phyloP scores from a whole-genome alignment of 2,329 filamentous ascomycete species.

The Botryotinia globosa region DNA sequence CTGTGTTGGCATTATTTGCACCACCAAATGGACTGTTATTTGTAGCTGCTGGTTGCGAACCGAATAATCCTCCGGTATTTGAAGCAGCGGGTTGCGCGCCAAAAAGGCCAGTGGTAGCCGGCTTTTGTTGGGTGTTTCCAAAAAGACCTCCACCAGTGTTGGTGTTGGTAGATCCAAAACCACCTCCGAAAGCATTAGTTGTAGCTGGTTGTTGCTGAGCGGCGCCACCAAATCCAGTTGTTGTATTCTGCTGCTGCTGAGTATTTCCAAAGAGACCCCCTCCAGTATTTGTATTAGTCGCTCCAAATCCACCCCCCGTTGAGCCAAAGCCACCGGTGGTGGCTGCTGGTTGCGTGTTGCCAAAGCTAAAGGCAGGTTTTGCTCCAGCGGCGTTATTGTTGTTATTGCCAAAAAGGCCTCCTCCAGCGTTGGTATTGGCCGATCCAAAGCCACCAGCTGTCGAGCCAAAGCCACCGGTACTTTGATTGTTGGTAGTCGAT shows the following conservation, averaged over 20 bases:
- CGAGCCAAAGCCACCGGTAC: slow-evolving; percentile 43
- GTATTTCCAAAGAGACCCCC: slow-evolving; percentile 42
- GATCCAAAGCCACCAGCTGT: slow-evolving; percentile 34
- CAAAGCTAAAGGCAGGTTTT: slow-evolving; percentile 40
- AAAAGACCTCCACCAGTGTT: slow-evolving; percentile 40
- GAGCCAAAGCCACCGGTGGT: slow-evolving; percentile 33
- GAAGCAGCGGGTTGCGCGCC: slow-evolving; percentile 40
- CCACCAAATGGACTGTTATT: slow-evolving; percentile 34
- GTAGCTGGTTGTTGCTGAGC: slow-evolving; percentile 43
- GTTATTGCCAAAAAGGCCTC: slow-evolving; percentile 35
- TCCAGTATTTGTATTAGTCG: slow-evolving; percentile 21
- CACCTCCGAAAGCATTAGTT: slow-evolving; percentile 41
- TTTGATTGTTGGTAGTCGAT: slow-evolving; percentile 27
- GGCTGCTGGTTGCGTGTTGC: slow-evolving; percentile 25
- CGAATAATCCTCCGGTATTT: slow-evolving; percentile 41
- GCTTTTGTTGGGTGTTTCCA: slow-evolving; percentile 41
- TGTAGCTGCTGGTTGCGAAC: slow-evolving; percentile 24
- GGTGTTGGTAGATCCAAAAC: slow-evolving; percentile 30
- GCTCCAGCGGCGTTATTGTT: slow-evolving; percentile 40
- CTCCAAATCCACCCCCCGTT: slow-evolving; percentile 31
- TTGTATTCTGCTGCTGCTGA: slow-evolving; percentile 35
- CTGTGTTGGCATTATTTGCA: slow-evolving; percentile 34
- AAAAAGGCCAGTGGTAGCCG: slow-evolving; percentile 45
- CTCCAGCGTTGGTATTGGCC: slow-evolving; percentile 34
- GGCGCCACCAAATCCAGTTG: slow-evolving; percentile 38